phyloP scores from a whole-genome alignment of 495 filamentous ascomycete species.

The Cercophora sp. region DNA sequence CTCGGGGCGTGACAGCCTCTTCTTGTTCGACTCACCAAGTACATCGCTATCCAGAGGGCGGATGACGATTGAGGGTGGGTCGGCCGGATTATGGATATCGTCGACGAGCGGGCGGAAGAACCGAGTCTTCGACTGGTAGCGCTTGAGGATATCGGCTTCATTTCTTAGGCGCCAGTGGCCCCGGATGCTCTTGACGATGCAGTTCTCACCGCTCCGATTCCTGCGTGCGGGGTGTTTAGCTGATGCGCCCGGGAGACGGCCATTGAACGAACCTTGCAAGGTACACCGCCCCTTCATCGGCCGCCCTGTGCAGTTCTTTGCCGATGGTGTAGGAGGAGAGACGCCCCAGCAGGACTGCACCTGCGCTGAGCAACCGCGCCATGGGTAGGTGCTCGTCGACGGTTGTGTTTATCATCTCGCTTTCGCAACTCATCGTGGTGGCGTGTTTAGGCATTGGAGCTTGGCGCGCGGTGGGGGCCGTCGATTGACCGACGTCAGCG shows the following conservation, averaged over 20 bases:
- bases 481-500: too few relatives aligned
- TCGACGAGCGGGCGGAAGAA: constrained; percentile 36
- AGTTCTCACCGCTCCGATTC: constrained; percentile 24
- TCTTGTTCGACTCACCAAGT: constrained; percentile 27
- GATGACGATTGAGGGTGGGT: constrained; percentile 41
- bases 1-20: constrained; percentile 36
- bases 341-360: constrained; percentile 14
- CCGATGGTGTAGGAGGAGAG: constrained; percentile 15
- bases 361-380: constrained; percentile 9
- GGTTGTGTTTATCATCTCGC: too few relatives aligned
- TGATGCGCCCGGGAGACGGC: constrained; percentile 4
- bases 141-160: constrained; percentile 40
- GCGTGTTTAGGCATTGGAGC: too few relatives aligned
- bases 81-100: constrained; percentile 35
- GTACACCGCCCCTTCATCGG: constrained; percentile 30
- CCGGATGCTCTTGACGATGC: constrained; percentile 38
- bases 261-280: constrained; percentile 31
- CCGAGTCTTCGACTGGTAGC: constrained; percentile 34
- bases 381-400: constrained; percentile 5
- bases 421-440: too few relatives aligned
- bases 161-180: constrained; percentile 37
- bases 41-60: constrained; percentile 40
- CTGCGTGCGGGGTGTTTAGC: constrained; percentile 15
- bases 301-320: constrained; percentile 17
- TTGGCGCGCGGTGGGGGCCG: too few relatives aligned